Percentiles rank a stretch among this genome's conserved stretches.
Evolutionary conservation across 345 rosid genomes (phyloP).

Genomic region (Euphorbia peplus): DNA sequence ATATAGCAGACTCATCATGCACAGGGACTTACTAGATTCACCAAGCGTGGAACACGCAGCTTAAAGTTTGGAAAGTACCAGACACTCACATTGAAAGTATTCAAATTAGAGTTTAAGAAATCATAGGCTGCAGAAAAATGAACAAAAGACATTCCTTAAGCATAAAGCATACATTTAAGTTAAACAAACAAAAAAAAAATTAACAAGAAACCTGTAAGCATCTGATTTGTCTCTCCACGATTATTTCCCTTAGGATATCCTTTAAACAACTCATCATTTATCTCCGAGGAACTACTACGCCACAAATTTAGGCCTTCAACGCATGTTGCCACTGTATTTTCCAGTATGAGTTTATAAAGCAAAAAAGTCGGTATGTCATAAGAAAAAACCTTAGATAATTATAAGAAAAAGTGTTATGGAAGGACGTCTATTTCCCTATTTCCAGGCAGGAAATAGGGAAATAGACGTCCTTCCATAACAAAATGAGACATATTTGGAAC

Average conservation of each 20-base stretch:
- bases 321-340: conserved; percentile 49
- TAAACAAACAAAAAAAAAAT: background rate
- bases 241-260: conserved; percentile 62
- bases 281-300: conserved; percentile 55
- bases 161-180: background rate
- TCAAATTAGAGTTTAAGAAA: conserved; percentile 54
- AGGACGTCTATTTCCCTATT: too few relatives aligned
- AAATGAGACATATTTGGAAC: background rate
- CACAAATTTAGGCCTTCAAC: conserved; percentile 53
- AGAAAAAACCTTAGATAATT: background rate
- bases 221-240: conserved; percentile 50
- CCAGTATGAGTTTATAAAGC: conserved; percentile 3
- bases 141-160: conserved; percentile 11
- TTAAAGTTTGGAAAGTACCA: conserved; percentile 75
- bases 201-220: conserved; percentile 58
- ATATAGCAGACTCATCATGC: background rate
- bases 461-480: too few relatives aligned
- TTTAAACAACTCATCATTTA: conserved; percentile 65
- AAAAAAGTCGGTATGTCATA: background rate
- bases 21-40: conserved; percentile 65
- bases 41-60: conserved; percentile 61
- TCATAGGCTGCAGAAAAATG: conserved; percentile 60
- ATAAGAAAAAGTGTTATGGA: too few relatives aligned
- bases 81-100: conserved; percentile 54
- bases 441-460: too few relatives aligned